Evolutionary conservation across 768 basidiomycete species (phyloP).

Genomic region (Gyrodon lividus): DNA sequence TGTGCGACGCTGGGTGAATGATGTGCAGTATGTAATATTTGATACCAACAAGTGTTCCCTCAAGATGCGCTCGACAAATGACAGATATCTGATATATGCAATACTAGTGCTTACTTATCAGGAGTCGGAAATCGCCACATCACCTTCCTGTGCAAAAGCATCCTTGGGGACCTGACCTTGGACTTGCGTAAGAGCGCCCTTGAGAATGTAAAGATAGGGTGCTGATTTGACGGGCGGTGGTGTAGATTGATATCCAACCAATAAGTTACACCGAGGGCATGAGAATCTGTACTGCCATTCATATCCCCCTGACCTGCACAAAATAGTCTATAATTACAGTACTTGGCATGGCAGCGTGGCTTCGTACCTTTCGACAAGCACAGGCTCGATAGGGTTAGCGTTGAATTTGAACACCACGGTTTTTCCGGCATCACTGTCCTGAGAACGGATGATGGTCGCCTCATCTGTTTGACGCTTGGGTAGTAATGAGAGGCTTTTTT

Average conservation of each 20-base stretch:
- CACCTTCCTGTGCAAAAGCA: slow-evolving; percentile 64
- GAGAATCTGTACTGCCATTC: slow-evolving; percentile 73
- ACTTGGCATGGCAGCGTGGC: slow-evolving; percentile 8
- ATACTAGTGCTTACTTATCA: slow-evolving; percentile 9
- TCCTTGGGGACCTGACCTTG: slow-evolving; percentile 86
- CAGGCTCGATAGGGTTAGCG: slow-evolving; percentile 62
- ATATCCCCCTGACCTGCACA: slow-evolving; percentile 57
- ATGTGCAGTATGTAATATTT: no score
- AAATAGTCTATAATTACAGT: slow-evolving; percentile 16
- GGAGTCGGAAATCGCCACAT: not conserved
- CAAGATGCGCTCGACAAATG: no score
- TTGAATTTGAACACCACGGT: slow-evolving; percentile 87
- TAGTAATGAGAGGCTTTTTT: slow-evolving; percentile 66
- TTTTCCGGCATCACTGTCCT: slow-evolving; percentile 55
- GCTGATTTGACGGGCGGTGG: slow-evolving; percentile 76
- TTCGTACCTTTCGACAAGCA: slow-evolving; percentile 76
- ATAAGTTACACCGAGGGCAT: slow-evolving; percentile 50
- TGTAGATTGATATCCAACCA: slow-evolving; percentile 68
- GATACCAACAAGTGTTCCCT: no score
- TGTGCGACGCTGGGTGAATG: no score
- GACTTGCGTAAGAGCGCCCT: slow-evolving; percentile 81
- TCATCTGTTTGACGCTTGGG: slow-evolving; percentile 77
- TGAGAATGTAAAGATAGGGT: slow-evolving; percentile 76
- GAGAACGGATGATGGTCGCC: slow-evolving; percentile 75
- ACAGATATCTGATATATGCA: not conserved